Conservation (phyloP, 805 yeast species). For the Starmerella bombicola region DNA sequence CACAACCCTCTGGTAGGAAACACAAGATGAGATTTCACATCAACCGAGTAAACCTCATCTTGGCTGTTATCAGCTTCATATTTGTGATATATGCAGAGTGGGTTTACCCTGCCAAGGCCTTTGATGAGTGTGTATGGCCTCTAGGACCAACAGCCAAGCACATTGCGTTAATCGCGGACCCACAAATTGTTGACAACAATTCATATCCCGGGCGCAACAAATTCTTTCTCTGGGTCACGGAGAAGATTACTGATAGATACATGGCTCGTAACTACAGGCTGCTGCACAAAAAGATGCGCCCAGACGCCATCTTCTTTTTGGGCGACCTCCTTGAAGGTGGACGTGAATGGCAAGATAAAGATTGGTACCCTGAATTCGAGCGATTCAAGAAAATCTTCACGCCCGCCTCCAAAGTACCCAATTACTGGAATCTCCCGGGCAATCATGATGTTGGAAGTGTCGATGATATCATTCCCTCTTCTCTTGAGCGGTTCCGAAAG, state of each 20-base stretch:
- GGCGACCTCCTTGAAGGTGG: conserved; percentile 97
- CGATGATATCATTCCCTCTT: conserved; percentile 45
- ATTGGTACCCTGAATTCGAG: conserved; percentile 56
- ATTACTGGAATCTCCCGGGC: conserved; percentile 49
- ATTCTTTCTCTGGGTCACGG: conserved; percentile 42
- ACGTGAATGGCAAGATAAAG: conserved; percentile 60
- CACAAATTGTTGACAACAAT: conserved; percentile 80
- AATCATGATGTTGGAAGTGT: conserved; percentile 97
- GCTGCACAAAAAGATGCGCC: conserved; percentile 47
- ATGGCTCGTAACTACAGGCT: conserved; percentile 61
- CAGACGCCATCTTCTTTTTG: conserved; percentile 63
- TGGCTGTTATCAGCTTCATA: conserved; percentile 29
- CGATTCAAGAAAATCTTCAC: conserved; percentile 63
- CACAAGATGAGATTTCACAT: conserved; percentile 4
- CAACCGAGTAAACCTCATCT: background rate
- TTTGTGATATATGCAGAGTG: conserved; percentile 45
- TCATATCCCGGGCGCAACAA: conserved; percentile 67
- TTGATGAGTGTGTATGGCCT: conserved; percentile 47
- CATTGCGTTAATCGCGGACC: conserved; percentile 71
- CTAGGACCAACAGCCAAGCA: conserved; percentile 14
- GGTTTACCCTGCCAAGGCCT: conserved; percentile 35
- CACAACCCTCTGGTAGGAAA: no score
- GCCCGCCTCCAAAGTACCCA: conserved; percentile 20
- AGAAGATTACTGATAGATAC: conserved; percentile 59
- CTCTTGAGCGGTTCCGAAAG: conserved; percentile 50